Base-by-base conservation (phyloP, 805 yeast genomes). In the Lipomyces mesembrius region DNA sequence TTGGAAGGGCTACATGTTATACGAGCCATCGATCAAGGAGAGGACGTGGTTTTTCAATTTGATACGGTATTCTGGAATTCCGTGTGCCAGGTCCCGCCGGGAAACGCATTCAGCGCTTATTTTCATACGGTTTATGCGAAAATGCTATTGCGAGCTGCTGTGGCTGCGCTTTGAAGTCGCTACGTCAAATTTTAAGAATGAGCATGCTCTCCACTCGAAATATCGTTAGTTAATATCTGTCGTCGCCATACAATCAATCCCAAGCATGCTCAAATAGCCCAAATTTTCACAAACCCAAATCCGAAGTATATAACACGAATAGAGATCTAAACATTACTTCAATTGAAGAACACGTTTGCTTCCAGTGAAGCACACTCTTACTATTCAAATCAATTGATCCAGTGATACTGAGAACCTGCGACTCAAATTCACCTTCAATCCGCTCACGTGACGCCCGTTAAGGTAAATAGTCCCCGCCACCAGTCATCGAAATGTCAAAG, bases 1-100 rank as follows among this genome's bases (percentile, higher is more conserved):
- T 52, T 52, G 17, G 55, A 52, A 52, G 55, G 55, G 34, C 34
- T 52, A 11, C 55, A 52, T 9, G 22, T 52, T 52, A 52, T 52
- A 20, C 55, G 55, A 52, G 55, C 55, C 9, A 52, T 52, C 22
- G 34, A 52, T 25, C 34, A 52, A 20, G 55, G 34, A 52, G 27
- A 25, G 14, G 55, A 52, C 8, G 55, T 52, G 55, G 34, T 9
- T 25, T 52, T 22, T 22, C 55, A 52, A 22, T 52, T 52, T 8
- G 55, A 52, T 3, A n/a, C 55, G 12, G 55, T 52, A 8, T 52
- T 52, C 34, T 52, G 55, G 55, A 17, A 25, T 52, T 34, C 55
- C 20, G 17, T 9, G 55, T 2, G n/a, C 55, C 27, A 14, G 25
- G 55, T 22, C 32, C 29, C 34, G n/a, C 55, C 55, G 55, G 34